A percentile compares a stretch with the other conserved stretches of the same genome.
Conservation (phyloP, 108 stramenopile species). For the Bacterosira constricta region DNA sequence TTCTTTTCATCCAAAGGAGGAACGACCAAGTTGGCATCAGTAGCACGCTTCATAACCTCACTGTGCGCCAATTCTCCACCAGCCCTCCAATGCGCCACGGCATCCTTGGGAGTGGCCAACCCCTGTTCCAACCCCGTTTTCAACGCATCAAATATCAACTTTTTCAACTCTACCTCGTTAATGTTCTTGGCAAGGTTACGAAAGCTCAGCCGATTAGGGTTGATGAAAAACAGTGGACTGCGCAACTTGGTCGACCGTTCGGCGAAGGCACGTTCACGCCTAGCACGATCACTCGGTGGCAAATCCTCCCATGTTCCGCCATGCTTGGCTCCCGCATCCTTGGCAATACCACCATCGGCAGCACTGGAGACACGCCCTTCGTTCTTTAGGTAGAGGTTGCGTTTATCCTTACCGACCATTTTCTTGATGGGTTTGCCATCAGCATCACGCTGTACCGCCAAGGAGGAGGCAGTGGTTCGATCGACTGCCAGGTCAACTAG, state of each 20-base stretch:
- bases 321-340: slow-evolving; percentile 38
- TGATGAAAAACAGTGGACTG: slow-evolving; percentile 97
- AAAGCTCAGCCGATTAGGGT: slow-evolving; percentile 87
- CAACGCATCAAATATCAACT: slow-evolving; percentile 72
- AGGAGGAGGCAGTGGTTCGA: slow-evolving; percentile 71
- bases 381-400: slow-evolving; percentile 93
- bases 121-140: slow-evolving; percentile 71
- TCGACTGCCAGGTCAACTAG: slow-evolving; percentile 83
- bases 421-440: slow-evolving; percentile 59
- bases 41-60: slow-evolving; percentile 68
- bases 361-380: slow-evolving; percentile 85
- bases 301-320: slow-evolving; percentile 75
- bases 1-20: slow-evolving; percentile 75
- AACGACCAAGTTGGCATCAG: slow-evolving; percentile 46
- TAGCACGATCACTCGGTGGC: slow-evolving; percentile 86
- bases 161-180: slow-evolving; percentile 82
- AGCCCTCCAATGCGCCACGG: slow-evolving; percentile 80
- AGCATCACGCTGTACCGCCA: slow-evolving; percentile 68
- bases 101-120: slow-evolving; percentile 79
- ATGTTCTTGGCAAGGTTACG: slow-evolving; percentile 92
- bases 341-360: slow-evolving; percentile 43
- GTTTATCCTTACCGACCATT: slow-evolving; percentile 79
- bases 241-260: slow-evolving; percentile 95
- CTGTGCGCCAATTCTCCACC: slow-evolving; percentile 70
- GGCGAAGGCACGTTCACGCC: slow-evolving; percentile 83